Conservation (phyloP, 768 basidiomycete species). For the Psilocybe sp. region DNA sequence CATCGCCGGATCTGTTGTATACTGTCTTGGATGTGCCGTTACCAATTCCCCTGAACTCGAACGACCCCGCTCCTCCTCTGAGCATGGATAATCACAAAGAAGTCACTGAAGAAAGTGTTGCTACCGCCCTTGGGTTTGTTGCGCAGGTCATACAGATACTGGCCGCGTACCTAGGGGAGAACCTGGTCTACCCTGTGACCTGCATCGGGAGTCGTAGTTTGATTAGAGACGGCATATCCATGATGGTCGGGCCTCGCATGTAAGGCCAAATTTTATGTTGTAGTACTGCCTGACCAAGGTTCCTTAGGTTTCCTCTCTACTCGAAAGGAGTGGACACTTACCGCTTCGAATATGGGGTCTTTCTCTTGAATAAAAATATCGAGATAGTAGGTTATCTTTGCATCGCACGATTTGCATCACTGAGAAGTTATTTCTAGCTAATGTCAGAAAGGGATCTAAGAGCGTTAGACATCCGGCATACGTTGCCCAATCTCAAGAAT, state of each 20-base stretch:
- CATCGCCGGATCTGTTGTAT: constrained; percentile 84
- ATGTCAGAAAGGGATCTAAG: constrained; percentile 89
- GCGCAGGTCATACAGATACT: constrained; percentile 85
- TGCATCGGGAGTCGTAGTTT: constrained; percentile 88
- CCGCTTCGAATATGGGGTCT: constrained; percentile 96
- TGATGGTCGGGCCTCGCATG: constrained; percentile 95
- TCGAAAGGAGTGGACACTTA: constrained; percentile 94
- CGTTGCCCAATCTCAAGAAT: constrained; percentile 95
- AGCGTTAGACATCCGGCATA: constrained; percentile 91
- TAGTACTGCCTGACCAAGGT: neutral
- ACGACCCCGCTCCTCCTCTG: constrained; percentile 84
- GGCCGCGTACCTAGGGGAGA: constrained; percentile 72
- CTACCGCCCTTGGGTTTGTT: constrained; percentile 88
- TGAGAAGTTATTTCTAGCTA: constrained; percentile 46
- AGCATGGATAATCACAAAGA: constrained; percentile 60
- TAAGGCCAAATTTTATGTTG: constrained; percentile 36
- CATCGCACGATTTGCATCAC: constrained; percentile 4
- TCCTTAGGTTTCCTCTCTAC: constrained; percentile 86
- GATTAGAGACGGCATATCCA: constrained; percentile 89
- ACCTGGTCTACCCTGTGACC: constrained; percentile 85
- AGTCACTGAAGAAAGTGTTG: constrained; percentile 82
- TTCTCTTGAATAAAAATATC: constrained; percentile 94
- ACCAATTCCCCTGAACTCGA: constrained; percentile 73
- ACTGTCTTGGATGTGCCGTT: constrained; percentile 86
- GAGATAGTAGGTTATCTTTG: constrained; percentile 65